phyloP scores from a whole-genome alignment of 768 basidiomycete genomes.

The Rhodotorula kratochvilovae region DNA sequence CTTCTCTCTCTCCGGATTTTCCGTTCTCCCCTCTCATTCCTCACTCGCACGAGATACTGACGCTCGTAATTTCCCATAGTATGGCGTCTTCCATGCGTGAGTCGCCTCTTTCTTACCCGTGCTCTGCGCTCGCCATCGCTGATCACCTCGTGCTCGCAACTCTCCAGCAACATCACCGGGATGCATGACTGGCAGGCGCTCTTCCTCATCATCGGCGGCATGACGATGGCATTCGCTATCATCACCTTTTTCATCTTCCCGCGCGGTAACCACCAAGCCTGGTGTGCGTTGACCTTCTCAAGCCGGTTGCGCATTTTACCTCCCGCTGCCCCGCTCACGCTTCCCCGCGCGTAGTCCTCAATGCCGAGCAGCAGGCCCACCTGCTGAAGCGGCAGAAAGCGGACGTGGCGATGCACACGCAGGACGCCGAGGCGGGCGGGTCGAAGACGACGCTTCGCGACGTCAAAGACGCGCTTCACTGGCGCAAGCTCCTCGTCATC shows the following conservation, averaged over 20 bases:
- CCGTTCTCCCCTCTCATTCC: too few species aligned
- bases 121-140: not conserved
- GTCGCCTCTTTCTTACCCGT: too few species aligned
- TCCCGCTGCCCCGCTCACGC: too few species aligned
- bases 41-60: too few species aligned
- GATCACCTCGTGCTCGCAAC: too few species aligned
- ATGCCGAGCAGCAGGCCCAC: not conserved
- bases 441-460: not conserved
- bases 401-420: slow-evolving; percentile 7
- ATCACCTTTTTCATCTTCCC: slow-evolving; percentile 14
- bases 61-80: not conserved
- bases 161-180: not conserved
- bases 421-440: not conserved
- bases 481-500: slow-evolving; percentile 30
- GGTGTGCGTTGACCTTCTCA: slow-evolving; percentile 8
- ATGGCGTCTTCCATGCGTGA: slow-evolving; percentile 15
- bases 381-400: not conserved
- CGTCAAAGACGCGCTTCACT: slow-evolving; percentile 14
- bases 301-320: not conserved
- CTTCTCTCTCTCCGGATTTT: too few species aligned
- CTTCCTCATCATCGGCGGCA: slow-evolving; percentile 20
- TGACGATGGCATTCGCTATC: slow-evolving; percentile 5
- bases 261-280: not conserved
- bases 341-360: slow-evolving; percentile 25
- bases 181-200: slow-evolving; percentile 7